Evolutionary conservation across 306 rosid species (phyloP), one percentile per base, ranked within the genome.

Genomic region (Morella rubra): DNA sequence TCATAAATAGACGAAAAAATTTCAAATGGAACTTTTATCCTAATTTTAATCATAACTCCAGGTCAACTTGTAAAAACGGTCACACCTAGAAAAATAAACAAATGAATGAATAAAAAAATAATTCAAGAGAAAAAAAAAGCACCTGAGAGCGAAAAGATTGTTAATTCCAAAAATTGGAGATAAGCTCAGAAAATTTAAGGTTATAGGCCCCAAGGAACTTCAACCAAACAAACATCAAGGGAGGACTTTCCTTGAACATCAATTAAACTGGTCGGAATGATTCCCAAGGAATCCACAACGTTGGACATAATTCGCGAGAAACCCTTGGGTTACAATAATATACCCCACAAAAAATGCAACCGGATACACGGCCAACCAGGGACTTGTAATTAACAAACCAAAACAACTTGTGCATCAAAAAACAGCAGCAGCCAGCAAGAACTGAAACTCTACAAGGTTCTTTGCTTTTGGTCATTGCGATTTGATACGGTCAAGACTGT

Each of bases 401-500:
- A 20, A 32, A 60, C 15, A 61, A 20, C 67, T 52, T 76, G 71
- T 44, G 10, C 44, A 44, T 18, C 78, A 65, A 62, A 68, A 54
- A 53, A 73, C 56, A 83, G 76, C 54, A 52, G 19, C 76, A 45
- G 76, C 73, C 54, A 52, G 19, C 76, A 45, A 51, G 73, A 79
- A 79, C 83, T 51, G 52, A 59, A 71, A 75, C 69, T 72, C 60
- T 76, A 67, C 75, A 75, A 50, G 13, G 79, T 56, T 77, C 32
- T 20, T 6, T 32, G 10, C 12, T 49, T 16, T 59, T 49, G 49
- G 42, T 77, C 78, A 78, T 32, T 78, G 89, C 55, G 67, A 16
- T 74, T 69, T 89, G 74, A 92, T 83, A 45, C 86, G 81, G 79
- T 89, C 96, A 59, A 90, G 91, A 85, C 85, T 89, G 82, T 89